Evolutionary conservation across 2,329 filamentous ascomycete genomes (phyloP).

Genomic region (Lachnellula suecica): DNA sequence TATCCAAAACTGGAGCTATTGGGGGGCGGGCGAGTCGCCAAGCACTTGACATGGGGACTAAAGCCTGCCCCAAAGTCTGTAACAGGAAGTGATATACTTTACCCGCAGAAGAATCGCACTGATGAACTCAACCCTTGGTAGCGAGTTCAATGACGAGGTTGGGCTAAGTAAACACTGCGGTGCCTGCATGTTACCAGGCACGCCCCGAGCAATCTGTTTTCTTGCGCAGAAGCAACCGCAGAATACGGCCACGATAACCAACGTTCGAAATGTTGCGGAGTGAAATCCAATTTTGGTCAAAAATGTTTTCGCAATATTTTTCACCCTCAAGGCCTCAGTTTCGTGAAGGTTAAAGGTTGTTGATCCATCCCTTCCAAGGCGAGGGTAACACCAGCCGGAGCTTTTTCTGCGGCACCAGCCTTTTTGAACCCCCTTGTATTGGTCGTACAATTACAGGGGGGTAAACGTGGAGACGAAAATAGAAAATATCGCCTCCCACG

Average conservation of each 20-base stretch:
- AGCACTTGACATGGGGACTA: neutral
- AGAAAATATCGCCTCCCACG: neutral
- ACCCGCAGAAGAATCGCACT: neutral
- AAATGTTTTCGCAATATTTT: too few species aligned
- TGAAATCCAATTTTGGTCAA: too few species aligned
- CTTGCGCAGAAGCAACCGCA: too few species aligned
- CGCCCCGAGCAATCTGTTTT: too few species aligned
- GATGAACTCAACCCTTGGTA: neutral
- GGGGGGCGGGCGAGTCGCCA: neutral
- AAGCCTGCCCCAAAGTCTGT: too few species aligned
- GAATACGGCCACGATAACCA: too few species aligned
- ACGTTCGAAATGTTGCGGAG: too few species aligned
- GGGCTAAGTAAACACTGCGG: neutral
- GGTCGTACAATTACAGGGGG: neutral
- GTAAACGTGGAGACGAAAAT: neutral
- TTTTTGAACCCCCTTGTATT: neutral
- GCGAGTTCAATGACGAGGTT: slow-evolving; percentile 5
- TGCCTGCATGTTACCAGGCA: slow-evolving; percentile 1
- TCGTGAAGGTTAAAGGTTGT: neutral
- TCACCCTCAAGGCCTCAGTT: too few species aligned
- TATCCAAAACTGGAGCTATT: neutral
- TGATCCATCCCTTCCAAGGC: neutral
- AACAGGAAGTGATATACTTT: too few species aligned
- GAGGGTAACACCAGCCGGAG: neutral
- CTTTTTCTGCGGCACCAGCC: neutral